Conservation (phyloP, 768 basidiomycete species). For the Rhizopogon sp. region DNA sequence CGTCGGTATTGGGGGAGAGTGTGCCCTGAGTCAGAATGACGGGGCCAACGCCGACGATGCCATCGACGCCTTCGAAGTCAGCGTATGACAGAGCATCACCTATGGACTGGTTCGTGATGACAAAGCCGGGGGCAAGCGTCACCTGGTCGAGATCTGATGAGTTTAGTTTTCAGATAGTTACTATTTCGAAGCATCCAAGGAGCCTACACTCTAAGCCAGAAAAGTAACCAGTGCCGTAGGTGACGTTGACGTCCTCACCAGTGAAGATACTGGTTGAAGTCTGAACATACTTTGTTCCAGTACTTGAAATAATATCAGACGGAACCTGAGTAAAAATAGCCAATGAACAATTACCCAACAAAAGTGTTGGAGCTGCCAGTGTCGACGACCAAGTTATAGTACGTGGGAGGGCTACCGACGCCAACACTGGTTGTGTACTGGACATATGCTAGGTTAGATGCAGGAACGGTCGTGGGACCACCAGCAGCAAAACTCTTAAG, state of each 20-base stretch:
- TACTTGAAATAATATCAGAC: constrained; percentile 1
- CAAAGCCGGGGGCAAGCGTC: constrained; percentile 9
- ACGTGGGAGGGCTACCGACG: constrained; percentile 11
- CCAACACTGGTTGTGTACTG: constrained; percentile 12
- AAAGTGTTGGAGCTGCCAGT: constrained; percentile 22
- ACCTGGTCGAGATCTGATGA: constrained; percentile 11
- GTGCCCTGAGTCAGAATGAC: constrained; percentile 7
- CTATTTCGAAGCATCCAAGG: too few relatives aligned
- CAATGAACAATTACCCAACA: constrained; percentile 7
- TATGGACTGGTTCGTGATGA: constrained; percentile 16
- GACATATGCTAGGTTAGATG: constrained; percentile 4
- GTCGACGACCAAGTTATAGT: constrained; percentile 16
- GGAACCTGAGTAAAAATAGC: neutral
- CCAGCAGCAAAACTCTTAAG: neutral
- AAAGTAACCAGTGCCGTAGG: constrained; percentile 4
- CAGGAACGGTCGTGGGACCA: neutral
- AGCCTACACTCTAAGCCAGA: constrained; percentile 29
- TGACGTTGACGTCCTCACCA: constrained; percentile 5
- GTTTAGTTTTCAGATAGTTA: neutral
- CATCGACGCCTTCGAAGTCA: constrained; percentile 15
- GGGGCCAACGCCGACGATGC: constrained; percentile 14
- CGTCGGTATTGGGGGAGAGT: constrained; percentile 2
- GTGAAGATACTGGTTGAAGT: constrained; percentile 11
- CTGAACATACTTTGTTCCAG: constrained; percentile 7
- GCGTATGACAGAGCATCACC: constrained; percentile 10